Base-by-base conservation (phyloP, 306 rosid species). In the Malus domestica region DNA sequence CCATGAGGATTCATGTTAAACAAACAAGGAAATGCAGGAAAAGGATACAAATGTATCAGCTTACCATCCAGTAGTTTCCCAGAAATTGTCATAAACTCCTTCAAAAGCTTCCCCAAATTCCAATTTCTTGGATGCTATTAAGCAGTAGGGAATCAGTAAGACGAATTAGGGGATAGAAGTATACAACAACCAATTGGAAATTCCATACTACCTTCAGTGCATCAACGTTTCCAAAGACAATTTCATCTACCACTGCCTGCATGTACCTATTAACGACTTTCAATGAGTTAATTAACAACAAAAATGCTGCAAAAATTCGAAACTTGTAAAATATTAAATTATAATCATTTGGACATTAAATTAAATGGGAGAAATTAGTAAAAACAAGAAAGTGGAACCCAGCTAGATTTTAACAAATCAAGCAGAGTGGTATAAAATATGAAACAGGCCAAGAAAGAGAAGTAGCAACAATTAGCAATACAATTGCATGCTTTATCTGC, bases 181-280 rank as follows among this genome's bases (percentile, higher is more conserved):
- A 70, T 60, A 78, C 25, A 76, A 74, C 23, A 22, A 38, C 22
- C 45, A 38, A 59, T 59, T 40, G 46, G 49, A 69, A 68, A 42
- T 62, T 33, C 32, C 78, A 46, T 11, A 79, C 68, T 82, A 95
- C 98, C 98, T 92, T 89, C 73, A 72, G 45, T 0, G 90, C 91
- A 80, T 95, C 86, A 73, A 84, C 88, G 68, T 95, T 89, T 60
- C 76, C 89, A 72, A 88, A 85, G 76, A 92, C 86, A 70, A 90
- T 81, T 91, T 92, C 97, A 76, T 95, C 98, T 71, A 88, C 97
- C 85, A 92, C 97, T 23, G 98, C 98, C 85, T 95, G 98, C 96
- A 95, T 92, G 83, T 95, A 95, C 92, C 98, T 95, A 68, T 66
- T 75, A 72, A 78, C 69, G 81, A 79, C 20, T 35, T 78, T 73